Percentiles rank a stretch among this genome's conserved stretches.
Conservation (phyloP, 805 yeast genomes). For the Scheffersomyces stipitis region DNA sequence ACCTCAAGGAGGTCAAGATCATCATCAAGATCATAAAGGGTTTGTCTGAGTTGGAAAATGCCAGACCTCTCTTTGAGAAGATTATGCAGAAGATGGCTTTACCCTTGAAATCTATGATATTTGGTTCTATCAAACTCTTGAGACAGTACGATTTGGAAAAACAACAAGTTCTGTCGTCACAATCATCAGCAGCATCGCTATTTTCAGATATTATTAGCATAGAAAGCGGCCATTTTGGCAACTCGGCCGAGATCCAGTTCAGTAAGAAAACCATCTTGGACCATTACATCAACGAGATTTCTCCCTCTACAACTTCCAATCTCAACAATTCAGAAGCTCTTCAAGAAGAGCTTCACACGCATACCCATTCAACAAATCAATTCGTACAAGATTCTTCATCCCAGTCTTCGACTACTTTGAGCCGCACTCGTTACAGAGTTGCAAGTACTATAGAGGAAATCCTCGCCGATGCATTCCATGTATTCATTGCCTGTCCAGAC, state of each 20-base stretch:
- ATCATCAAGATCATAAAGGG: slow-evolving; percentile 31
- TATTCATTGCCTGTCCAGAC: slow-evolving; percentile 34
- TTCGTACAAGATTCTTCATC: no score
- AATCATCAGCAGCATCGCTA: slow-evolving; percentile 13
- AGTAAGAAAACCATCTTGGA: slow-evolving; percentile 16
- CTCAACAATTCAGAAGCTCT: no score
- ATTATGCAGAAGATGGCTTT: slow-evolving; percentile 24
- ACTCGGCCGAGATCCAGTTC: slow-evolving; percentile 6
- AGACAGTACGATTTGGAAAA: slow-evolving; percentile 15
- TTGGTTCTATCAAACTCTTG: slow-evolving; percentile 24
- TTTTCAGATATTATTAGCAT: slow-evolving; percentile 9
- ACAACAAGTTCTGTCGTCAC: slow-evolving; percentile 3
- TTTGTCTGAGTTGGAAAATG: slow-evolving; percentile 25
- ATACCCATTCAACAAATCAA: neutral
- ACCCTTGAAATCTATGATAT: slow-evolving; percentile 25
- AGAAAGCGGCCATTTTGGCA: slow-evolving; percentile 4
- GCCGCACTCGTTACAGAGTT: neutral
- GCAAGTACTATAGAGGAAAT: slow-evolving; percentile 24
- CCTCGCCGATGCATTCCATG: slow-evolving; percentile 29
- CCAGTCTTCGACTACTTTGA: neutral
- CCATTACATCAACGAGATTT: slow-evolving; percentile 8
- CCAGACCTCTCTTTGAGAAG: slow-evolving; percentile 16
- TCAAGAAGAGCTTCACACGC: neutral
- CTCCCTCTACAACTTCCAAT: neutral
- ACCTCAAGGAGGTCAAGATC: slow-evolving; percentile 23